These are phyloP conservation scores for Candida methanosorbosa DNA, from an alignment of 805 yeast species.

Conservation along the genomic window DNA sequence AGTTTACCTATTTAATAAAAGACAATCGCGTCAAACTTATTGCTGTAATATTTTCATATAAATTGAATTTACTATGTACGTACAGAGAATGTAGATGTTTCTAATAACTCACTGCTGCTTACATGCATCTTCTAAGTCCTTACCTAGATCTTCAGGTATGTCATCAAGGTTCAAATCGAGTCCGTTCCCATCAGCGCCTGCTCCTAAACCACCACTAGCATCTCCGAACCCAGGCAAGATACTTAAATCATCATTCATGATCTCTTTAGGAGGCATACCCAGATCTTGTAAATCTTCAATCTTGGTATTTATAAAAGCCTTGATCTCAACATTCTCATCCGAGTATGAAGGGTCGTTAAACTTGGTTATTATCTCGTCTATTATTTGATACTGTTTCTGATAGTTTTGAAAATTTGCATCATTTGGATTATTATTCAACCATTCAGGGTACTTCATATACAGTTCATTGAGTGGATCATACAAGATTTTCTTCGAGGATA, in stretches of 20 bases:
- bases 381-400: constrained; percentile 51
- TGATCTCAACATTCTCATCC: constrained; percentile 35
- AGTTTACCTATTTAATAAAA: not conserved
- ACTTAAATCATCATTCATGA: constrained; percentile 37
- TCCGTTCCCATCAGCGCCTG: constrained; percentile 17
- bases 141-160: constrained; percentile 42
- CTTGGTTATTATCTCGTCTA: constrained; percentile 49
- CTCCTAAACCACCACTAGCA: constrained; percentile 19
- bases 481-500: constrained; percentile 76
- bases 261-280: constrained; percentile 75
- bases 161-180: constrained; percentile 43
- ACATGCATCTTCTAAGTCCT: constrained; percentile 50
- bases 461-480: constrained; percentile 85
- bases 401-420: constrained; percentile 35
- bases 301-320: constrained; percentile 44
- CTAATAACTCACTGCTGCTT: constrained; percentile 26
- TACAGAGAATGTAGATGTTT: too few species aligned
- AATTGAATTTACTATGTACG: not conserved
- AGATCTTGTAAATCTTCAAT: constrained; percentile 65
- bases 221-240: constrained; percentile 38
- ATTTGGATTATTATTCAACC: constrained; percentile 44
- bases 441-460: constrained; percentile 61
- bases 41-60: not conserved
- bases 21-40: not conserved
- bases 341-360: constrained; percentile 61